phyloP scores from a whole-genome alignment of 202 grass and related monocot genomes.

The Hordeum pubiflorum region DNA sequence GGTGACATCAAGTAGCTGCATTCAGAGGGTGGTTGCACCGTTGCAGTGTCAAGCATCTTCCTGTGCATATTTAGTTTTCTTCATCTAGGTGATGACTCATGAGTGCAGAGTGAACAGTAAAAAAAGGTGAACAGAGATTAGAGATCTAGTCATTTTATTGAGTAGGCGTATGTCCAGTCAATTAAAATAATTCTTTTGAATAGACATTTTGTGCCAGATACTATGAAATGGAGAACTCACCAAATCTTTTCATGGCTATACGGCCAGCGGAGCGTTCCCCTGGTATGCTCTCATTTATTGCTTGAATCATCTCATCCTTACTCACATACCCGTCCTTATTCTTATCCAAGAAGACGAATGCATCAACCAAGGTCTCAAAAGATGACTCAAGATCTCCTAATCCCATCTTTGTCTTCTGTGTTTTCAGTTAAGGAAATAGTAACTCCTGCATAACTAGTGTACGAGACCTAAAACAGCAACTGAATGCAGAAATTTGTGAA shows the following conservation, averaged over 20 bases:
- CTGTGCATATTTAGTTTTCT: neutral
- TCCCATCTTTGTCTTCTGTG: slow-evolving; percentile 71
- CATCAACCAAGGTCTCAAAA: slow-evolving; percentile 83
- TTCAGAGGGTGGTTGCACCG: neutral
- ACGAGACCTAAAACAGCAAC: neutral
- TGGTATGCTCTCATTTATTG: slow-evolving; percentile 80
- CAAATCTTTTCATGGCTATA: slow-evolving; percentile 96
- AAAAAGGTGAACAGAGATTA: neutral
- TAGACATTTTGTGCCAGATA: neutral
- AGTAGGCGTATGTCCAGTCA: neutral
- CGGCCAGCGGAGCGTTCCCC: slow-evolving; percentile 89
- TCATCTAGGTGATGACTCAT: neutral
- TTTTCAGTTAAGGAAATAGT: slow-evolving; percentile 39
- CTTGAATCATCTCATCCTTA: slow-evolving; percentile 86
- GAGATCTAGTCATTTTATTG: neutral
- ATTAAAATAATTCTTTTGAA: neutral
- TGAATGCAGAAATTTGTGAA: neutral
- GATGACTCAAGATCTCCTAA: slow-evolving; percentile 64
- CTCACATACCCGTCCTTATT: slow-evolving; percentile 96
- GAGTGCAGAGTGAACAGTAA: neutral
- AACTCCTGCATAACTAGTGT: neutral
- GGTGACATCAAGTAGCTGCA: neutral
- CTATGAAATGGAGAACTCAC: slow-evolving; percentile 39
- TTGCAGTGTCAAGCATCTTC: neutral
- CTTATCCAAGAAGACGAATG: slow-evolving; percentile 97